Base-by-base conservation (phyloP, 2,329 filamentous ascomycete genomes). In the Diaporthe batatas region DNA sequence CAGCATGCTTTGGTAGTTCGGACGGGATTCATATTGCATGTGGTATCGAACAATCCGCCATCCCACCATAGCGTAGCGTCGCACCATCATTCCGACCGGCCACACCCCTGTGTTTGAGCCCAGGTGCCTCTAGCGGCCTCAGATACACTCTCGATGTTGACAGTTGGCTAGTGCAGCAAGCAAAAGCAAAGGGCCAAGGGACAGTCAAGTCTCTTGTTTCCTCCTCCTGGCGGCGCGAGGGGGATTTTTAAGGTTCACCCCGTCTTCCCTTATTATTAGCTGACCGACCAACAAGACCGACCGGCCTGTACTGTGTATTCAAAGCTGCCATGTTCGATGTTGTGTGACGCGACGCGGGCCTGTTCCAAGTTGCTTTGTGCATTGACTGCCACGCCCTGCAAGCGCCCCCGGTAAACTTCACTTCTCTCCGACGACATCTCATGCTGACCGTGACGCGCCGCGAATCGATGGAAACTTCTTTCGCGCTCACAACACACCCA, bases 91-190 rank as follows among this genome's bases (percentile, higher is more conserved):
- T 44, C 59, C 32, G 21, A 3, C 49, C 29, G 53, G 71, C 71
- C 44, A 49, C 47, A 55, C 65, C 70, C 71, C 65, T 62, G 71
- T 72, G 71, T 72, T 72, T 72, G 71, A 72, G 65, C 53, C n/a
- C n/a, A n/a, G n/a, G n/a, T n/a, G n/a, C n/a, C 49, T 68, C 42
- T 55, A 49, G 42, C 42, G 64, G 70, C 42, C 42, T 58, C 55
- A 53, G 55, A 71, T n/a, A 51, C 44, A 42, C 36, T 42, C 57
- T 29, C n/a, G 2, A 42, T 42, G 12, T 29, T 21, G 25, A 57
- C 53, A 70, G 62, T 67, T 67, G 62, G 62, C 62, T 57, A 47
- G 59, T 47, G 59, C 51, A 44, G 25, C 44, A 32, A 36, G 34
- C 10, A 36, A 36, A 36, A 36, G 34, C 10, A 36, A 11, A 36